Evolutionary conservation across 768 basidiomycete species (phyloP), one percentile per base, ranked within the genome.

Genomic region (Artomyces pyxidatus): DNA sequence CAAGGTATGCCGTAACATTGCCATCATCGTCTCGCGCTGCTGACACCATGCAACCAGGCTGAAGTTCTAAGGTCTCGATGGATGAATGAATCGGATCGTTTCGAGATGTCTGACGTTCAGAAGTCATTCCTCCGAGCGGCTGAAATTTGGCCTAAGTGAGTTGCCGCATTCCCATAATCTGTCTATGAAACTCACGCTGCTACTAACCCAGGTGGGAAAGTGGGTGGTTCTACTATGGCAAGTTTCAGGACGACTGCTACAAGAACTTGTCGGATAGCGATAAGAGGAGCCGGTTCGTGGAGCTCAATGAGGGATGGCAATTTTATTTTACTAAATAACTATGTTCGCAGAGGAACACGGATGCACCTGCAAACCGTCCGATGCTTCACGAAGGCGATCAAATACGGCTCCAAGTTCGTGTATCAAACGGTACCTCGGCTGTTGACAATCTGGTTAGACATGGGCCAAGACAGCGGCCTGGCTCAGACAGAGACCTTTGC

Each of bases 401-500:
- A 72, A 59, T 68, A 74, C 60, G 96, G 96, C 16, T 90, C 93
- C 30, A 99, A 99, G 71, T 96, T 86, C 63, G 84, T 95, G 21
- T 98, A 95, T 63, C 95, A 95, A 62, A 91, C 92, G 0, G 81
- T 99, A 52, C 94, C 96, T 0, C 82, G 96, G 35, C 73, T 97
- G 53, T 74, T 99, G 8, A 98, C 93, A 0, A 78, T 99, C 26
- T 99, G 94, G 93, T 69, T 98, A 43, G 93, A 96, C 63, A 64
- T 88, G 50, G 92, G 85, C n/a, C 92, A 92, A 45, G 68, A 75
- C 51, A 55, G 57, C 44, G 54, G 49, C 3, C 54, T 59, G 41
- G 40, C 32, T 16, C 35, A 42, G 3, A 63, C 67, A 12, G 66
- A 76, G 17, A 50, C 65, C 1, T 86, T 77, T 58, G 62, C 58